Percentiles rank a stretch among this genome's conserved stretches.
Conservation (phyloP, 352 stramenopile genomes). For the Phytophthora meadii region DNA sequence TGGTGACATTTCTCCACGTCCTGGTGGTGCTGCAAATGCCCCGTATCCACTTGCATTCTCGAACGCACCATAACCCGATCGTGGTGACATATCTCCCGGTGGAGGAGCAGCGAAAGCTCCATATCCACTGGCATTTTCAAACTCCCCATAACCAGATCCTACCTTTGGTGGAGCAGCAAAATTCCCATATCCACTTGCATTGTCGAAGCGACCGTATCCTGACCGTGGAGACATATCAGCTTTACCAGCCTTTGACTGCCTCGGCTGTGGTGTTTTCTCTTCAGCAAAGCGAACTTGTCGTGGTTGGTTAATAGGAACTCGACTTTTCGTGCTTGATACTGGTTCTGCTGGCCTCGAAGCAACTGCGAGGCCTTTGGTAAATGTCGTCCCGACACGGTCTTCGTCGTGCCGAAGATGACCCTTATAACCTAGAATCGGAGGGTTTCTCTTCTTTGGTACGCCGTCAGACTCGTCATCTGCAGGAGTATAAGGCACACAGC, state of each 20-base stretch:
- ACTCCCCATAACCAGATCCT: slow-evolving; percentile 37
- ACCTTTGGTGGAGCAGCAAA: slow-evolving; percentile 34
- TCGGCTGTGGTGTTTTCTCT: slow-evolving; percentile 10
- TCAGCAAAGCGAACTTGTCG: slow-evolving; percentile 33
- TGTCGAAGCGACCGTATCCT: slow-evolving; percentile 42
- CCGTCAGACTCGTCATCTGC: slow-evolving; percentile 19
- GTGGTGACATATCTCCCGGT: slow-evolving; percentile 22
- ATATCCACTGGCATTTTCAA: slow-evolving; percentile 40
- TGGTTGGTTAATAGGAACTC: slow-evolving; percentile 8
- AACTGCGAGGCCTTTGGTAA: slow-evolving; percentile 61
- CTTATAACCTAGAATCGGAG: slow-evolving; percentile 68
- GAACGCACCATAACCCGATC: slow-evolving; percentile 42
- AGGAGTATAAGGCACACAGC: slow-evolving; percentile 40
- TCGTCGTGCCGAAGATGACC: slow-evolving; percentile 64
- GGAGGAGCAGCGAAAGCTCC: slow-evolving; percentile 43
- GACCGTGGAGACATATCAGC: slow-evolving; percentile 29
- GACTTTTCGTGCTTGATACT: slow-evolving; percentile 6
- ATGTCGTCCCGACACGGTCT: slow-evolving; percentile 74
- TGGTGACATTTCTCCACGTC: too few relatives aligned
- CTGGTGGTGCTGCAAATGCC: slow-evolving; percentile 21
- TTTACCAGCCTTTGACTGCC: slow-evolving; percentile 3
- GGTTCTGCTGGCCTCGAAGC: slow-evolving; percentile 27
- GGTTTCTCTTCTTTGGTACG: slow-evolving; percentile 36
- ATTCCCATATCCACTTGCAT: slow-evolving; percentile 41
- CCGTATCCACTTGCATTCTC: slow-evolving; percentile 35